These are phyloP conservation scores for Linnemannia elongata DNA, from an alignment of 192 early-diverging fungal species.

Conservation along the genomic window DNA sequence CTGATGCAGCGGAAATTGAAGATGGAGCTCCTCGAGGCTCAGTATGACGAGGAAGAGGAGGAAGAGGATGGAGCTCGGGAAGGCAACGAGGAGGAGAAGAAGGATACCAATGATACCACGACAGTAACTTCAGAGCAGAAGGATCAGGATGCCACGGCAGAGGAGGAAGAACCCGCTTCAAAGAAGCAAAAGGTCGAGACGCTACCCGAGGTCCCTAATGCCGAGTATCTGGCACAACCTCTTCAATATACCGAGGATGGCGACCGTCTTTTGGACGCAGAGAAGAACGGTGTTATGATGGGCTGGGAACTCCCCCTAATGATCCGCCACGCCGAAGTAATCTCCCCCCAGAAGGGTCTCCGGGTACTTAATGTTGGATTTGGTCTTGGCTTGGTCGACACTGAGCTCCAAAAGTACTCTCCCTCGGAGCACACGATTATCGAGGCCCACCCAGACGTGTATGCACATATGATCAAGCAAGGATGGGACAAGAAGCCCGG, in stretches of 20 bases:
- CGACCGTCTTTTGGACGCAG: conserved; percentile 84
- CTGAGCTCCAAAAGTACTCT: conserved; percentile 77
- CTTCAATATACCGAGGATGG: conserved; percentile 84
- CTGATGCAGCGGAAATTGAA: conserved; percentile 47
- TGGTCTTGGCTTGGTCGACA: conserved; percentile 93
- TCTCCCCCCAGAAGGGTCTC: conserved; percentile 71
- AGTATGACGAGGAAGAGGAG: conserved; percentile 55
- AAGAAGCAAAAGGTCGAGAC: conserved; percentile 50
- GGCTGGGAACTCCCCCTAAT: conserved; percentile 96
- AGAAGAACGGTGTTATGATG: conserved; percentile 98
- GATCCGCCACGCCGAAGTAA: conserved; percentile 86
- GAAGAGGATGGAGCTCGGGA: conserved; percentile 37
- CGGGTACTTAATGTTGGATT: conserved; percentile 86
- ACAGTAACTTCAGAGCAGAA: background rate
- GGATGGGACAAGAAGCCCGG: conserved; percentile 91
- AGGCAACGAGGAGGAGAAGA: background rate
- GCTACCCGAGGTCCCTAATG: conserved; percentile 72
- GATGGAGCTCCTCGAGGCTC: conserved; percentile 35
- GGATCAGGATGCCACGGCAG: background rate
- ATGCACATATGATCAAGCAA: conserved; percentile 83
- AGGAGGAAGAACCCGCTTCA: conserved; percentile 4
- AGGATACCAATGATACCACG: background rate
- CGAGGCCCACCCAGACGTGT: conserved; percentile 98
- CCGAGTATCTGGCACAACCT: conserved; percentile 81
- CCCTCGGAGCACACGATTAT: conserved; percentile 90